A percentile compares a stretch with the other conserved stretches of the same genome.
These are phyloP conservation scores for Monilinia polystroma DNA, from an alignment of 2,329 filamentous ascomycete genomes.

Conservation along the genomic window DNA sequence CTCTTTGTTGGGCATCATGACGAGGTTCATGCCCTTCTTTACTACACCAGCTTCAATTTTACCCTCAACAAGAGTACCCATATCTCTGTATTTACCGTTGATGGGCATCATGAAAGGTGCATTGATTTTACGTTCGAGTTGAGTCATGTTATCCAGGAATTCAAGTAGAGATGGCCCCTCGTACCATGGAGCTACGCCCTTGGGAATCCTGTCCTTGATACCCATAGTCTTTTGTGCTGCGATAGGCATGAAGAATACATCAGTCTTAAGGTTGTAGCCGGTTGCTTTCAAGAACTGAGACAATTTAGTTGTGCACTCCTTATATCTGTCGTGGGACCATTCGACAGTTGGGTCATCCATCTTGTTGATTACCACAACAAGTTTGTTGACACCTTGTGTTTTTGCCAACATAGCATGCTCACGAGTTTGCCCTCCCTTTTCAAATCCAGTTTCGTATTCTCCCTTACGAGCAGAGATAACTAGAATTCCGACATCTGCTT, in stretches of 20 bases:
- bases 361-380: conserved; percentile 95
- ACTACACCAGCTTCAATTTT: conserved; percentile 94
- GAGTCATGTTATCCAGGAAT: conserved; percentile 90
- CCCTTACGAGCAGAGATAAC: conserved; percentile 97
- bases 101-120: conserved; percentile 99
- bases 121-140: conserved; percentile 92
- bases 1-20: conserved; percentile 96
- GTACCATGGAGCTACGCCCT: conserved; percentile 77
- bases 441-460: conserved; percentile 98
- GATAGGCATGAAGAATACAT: conserved; percentile 94
- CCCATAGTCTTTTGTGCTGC: conserved; percentile 82
- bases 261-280: conserved; percentile 91
- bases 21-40: conserved; percentile 80
- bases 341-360: conserved; percentile 98
- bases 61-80: conserved; percentile 96
- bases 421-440: conserved; percentile 92
- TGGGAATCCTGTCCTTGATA: conserved; percentile 84
- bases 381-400: conserved; percentile 96
- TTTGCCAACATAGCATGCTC: conserved; percentile 98
- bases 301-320: conserved; percentile 90
- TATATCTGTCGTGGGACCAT: conserved; percentile 90
- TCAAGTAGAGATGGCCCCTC: conserved; percentile 88
- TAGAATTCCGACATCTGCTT: conserved; percentile 90
- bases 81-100: conserved; percentile 92
- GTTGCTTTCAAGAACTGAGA: conserved; percentile 84